phyloP scores from a whole-genome alignment of 495 filamentous ascomycete genomes.

The Podospora sp. region DNA sequence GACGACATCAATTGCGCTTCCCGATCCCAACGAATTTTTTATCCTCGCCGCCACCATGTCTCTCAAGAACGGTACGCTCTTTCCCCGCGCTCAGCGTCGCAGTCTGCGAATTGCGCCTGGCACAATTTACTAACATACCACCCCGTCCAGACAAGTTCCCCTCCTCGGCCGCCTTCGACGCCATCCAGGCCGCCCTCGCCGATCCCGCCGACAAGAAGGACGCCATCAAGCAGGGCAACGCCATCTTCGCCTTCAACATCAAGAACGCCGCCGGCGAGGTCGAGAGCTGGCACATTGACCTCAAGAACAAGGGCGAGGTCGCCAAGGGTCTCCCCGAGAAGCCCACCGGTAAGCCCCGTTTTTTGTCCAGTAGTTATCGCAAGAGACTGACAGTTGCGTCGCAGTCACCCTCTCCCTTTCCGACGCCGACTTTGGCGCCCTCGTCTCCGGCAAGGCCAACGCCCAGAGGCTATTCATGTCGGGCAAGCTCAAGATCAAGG shows the following conservation, averaged over 20 bases:
- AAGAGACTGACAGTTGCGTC: background rate
- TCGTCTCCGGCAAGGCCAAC: conserved; percentile 87
- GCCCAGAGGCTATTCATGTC: conserved; percentile 95
- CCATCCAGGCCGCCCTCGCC: conserved; percentile 74
- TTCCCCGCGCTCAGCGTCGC: background rate
- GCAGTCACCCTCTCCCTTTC: conserved; percentile 81
- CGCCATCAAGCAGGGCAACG: conserved; percentile 82
- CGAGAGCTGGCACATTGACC: conserved; percentile 90
- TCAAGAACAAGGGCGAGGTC: conserved; percentile 86
- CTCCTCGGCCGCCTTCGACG: conserved; percentile 87
- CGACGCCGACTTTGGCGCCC: conserved; percentile 80
- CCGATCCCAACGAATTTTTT: background rate
- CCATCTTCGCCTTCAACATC: conserved; percentile 86
- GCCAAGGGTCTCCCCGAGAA: conserved; percentile 77
- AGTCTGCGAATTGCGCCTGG: background rate
- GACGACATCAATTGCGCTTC: background rate
- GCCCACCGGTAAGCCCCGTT: conserved; percentile 67
- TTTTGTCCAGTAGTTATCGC: background rate
- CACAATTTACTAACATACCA: background rate
- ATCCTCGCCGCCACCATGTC: conserved; percentile 60
- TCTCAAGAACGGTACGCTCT: conserved; percentile 72
- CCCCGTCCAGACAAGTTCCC: conserved; percentile 73
- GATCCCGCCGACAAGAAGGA: conserved; percentile 76
- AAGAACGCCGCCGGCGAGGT: conserved; percentile 82
- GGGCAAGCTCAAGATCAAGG: conserved; percentile 96